Evolutionary conservation across 352 stramenopile genomes (phyloP).

Genomic region (Achlya hypogyna): DNA sequence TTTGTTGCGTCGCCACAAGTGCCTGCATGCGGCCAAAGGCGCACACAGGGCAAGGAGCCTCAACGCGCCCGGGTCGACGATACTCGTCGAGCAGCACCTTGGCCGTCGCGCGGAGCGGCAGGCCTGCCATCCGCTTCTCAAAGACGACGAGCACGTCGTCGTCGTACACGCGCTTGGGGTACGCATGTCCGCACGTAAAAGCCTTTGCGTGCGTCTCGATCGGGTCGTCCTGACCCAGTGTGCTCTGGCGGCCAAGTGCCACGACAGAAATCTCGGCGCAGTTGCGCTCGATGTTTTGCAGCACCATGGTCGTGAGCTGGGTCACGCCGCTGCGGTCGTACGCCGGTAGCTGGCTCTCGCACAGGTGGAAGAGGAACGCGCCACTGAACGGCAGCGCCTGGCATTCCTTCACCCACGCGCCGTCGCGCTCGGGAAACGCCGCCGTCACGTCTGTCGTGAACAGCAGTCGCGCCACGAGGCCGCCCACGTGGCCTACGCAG

Average conservation of each 20-base stretch:
- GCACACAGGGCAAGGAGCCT: conserved; percentile 74
- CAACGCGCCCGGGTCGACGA: conserved; percentile 33
- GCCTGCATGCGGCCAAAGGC: conserved; percentile 32
- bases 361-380: conserved; percentile 73
- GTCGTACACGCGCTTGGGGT: conserved; percentile 78
- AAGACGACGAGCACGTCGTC: conserved; percentile 77
- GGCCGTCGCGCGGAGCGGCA: conserved; percentile 52
- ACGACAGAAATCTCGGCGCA: conserved; percentile 44
- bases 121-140: conserved; percentile 63
- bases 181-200: conserved; percentile 76
- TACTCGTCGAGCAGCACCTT: conserved; percentile 61
- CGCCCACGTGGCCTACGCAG: neutral
- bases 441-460: conserved; percentile 50
- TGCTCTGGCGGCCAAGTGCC: conserved; percentile 46
- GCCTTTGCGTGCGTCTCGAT: conserved; percentile 80
- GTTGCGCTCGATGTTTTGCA: conserved; percentile 68
- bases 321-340: neutral
- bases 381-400: conserved; percentile 66
- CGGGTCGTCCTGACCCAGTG: conserved; percentile 70
- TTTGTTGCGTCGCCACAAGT: conserved; percentile 1
- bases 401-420: conserved; percentile 66
- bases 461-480: conserved; percentile 52
- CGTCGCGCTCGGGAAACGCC: conserved; percentile 64
- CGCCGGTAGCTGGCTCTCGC: conserved; percentile 44
- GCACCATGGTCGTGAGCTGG: conserved; percentile 39